Conservation (phyloP, 2,329 filamentous ascomycete species). For the Epichloe coenophiala region DNA sequence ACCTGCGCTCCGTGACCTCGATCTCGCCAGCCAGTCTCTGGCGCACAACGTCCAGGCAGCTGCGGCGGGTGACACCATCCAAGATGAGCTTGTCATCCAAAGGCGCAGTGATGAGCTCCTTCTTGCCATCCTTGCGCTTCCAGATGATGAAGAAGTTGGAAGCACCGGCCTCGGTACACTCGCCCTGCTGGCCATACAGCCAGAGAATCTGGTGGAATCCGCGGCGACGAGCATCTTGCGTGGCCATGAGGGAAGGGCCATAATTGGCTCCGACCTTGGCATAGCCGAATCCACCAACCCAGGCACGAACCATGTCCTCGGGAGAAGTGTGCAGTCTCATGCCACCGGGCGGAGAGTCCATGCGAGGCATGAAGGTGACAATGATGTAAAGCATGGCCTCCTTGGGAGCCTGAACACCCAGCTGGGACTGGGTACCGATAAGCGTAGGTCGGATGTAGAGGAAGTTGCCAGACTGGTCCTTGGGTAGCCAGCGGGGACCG, state of each 20-base stretch:
- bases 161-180: constrained; percentile 82
- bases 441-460: constrained; percentile 79
- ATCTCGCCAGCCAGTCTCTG: constrained; percentile 45
- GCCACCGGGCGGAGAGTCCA: constrained; percentile 39
- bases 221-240: constrained; percentile 54
- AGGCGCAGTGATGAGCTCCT: constrained; percentile 67
- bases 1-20: constrained; percentile 69
- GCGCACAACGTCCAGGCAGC: constrained; percentile 59
- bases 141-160: constrained; percentile 86
- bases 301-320: constrained; percentile 76
- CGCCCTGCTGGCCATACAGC: constrained; percentile 66
- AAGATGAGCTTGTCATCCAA: constrained; percentile 74
- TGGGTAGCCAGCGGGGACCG: constrained; percentile 67
- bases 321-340: constrained; percentile 67
- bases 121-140: constrained; percentile 38
- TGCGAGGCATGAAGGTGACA: constrained; percentile 44
- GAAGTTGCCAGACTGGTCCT: constrained; percentile 52
- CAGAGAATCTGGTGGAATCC: constrained; percentile 90
- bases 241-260: constrained; percentile 68
- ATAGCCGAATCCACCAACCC: constrained; percentile 86
- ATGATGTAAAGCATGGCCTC: constrained; percentile 87
- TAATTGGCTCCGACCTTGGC: constrained; percentile 93
- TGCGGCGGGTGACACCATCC: constrained; percentile 75
- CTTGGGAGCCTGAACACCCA: constrained; percentile 67
- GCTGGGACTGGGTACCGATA: constrained; percentile 67